These are phyloP conservation scores for Clathrus columnatus DNA, from an alignment of 768 basidiomycete genomes.

Conservation along the genomic window DNA sequence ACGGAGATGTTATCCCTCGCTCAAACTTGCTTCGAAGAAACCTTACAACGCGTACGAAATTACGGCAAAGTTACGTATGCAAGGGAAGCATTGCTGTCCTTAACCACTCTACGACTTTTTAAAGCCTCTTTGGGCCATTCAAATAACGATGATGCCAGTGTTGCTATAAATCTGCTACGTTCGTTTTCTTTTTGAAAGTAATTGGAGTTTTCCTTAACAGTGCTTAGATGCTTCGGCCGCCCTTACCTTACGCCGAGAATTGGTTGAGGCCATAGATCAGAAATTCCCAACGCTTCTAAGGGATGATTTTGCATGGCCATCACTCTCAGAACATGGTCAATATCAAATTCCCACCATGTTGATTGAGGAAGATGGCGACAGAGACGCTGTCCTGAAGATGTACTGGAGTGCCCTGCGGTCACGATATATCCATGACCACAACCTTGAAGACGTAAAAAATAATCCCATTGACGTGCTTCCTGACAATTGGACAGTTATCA, in stretches of 20 bases:
- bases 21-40: slow-evolving; percentile 60
- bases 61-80: slow-evolving; percentile 63
- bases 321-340: slow-evolving; percentile 22
- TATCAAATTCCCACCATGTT: slow-evolving; percentile 19
- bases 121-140: slow-evolving; percentile 72
- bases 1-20: slow-evolving; percentile 54
- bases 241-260: slow-evolving; percentile 76
- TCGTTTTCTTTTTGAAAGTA: slow-evolving; percentile 12
- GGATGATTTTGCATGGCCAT: slow-evolving; percentile 76
- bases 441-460: slow-evolving; percentile 30
- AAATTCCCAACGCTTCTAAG: slow-evolving; percentile 45
- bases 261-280: slow-evolving; percentile 69
- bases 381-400: slow-evolving; percentile 31
- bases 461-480: slow-evolving; percentile 44
- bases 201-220: neutral
- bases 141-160: slow-evolving; percentile 36
- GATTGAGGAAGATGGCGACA: slow-evolving; percentile 30
- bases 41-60: slow-evolving; percentile 43
- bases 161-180: slow-evolving; percentile 62
- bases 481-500: slow-evolving; percentile 72
- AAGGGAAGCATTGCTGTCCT: slow-evolving; percentile 62
- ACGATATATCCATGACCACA: slow-evolving; percentile 43
- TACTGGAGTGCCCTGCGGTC: slow-evolving; percentile 58
- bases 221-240: slow-evolving; percentile 60
- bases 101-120: slow-evolving; percentile 64